Conservation (phyloP, 495 filamentous ascomycete genomes). For the Glarea lozoyensis region DNA sequence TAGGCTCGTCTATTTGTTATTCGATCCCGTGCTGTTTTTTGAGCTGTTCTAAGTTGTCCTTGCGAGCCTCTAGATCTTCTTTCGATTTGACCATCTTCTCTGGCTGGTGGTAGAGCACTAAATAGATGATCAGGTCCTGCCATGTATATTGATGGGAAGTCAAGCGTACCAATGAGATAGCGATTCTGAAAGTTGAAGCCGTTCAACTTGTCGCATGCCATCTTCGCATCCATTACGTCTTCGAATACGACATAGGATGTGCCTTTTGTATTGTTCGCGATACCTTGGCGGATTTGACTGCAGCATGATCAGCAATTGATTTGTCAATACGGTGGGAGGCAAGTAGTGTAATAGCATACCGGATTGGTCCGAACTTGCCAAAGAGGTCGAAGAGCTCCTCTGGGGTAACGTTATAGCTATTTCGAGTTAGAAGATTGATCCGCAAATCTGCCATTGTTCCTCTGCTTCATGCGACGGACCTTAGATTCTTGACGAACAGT, state of each 20-base stretch:
- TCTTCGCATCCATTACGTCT: slow-evolving; percentile 98
- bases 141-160: neutral
- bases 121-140: neutral
- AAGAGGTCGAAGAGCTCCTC: slow-evolving; percentile 94
- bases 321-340: neutral
- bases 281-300: slow-evolving; percentile 97
- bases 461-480: no score
- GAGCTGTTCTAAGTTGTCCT: slow-evolving; percentile 94
- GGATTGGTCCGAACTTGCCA: slow-evolving; percentile 87
- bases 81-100: slow-evolving; percentile 90
- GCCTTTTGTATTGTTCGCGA: slow-evolving; percentile 93
- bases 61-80: slow-evolving; percentile 87
- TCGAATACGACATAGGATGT: slow-evolving; percentile 99
- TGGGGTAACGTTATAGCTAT: slow-evolving; percentile 88
- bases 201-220: slow-evolving; percentile 97
- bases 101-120: slow-evolving; percentile 96
- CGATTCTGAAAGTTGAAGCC: slow-evolving; percentile 99
- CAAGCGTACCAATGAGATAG: slow-evolving; percentile 87
- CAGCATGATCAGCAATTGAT: slow-evolving; percentile 23
- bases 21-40: slow-evolving; percentile 98
- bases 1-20: slow-evolving; percentile 65
- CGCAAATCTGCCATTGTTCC: no score
- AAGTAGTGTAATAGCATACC: slow-evolving; percentile 47
- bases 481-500: slow-evolving; percentile 97
- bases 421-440: slow-evolving; percentile 6